Percentiles rank a stretch among this genome's conserved stretches.
phyloP scores from a whole-genome alignment of 2,329 filamentous ascomycete species.

The Chrysosporium queenslandicum region DNA sequence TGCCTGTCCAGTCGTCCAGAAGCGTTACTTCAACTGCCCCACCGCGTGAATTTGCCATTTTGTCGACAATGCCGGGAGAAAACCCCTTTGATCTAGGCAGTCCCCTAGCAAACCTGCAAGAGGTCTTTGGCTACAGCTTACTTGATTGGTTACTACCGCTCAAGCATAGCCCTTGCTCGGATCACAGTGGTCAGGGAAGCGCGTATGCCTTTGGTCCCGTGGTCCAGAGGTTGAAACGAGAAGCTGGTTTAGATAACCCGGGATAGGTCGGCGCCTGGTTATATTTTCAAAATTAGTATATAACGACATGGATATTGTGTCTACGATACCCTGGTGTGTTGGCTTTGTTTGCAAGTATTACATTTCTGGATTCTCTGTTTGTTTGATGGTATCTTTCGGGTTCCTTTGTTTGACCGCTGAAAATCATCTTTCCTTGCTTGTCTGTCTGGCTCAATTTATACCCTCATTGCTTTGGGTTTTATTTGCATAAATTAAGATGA shows the following conservation, averaged over 20 bases:
- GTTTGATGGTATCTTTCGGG: background rate
- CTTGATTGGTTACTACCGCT: slow-evolving; percentile 76
- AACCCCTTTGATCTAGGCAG: slow-evolving; percentile 76
- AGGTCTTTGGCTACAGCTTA: slow-evolving; percentile 63
- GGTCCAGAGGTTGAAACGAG: slow-evolving; percentile 46
- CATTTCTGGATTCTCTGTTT: background rate
- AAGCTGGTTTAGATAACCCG: slow-evolving; percentile 29
- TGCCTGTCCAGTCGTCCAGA: slow-evolving; percentile 15
- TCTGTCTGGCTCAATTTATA: too few relatives aligned
- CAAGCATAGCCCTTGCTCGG: slow-evolving; percentile 60
- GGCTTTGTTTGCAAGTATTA: background rate
- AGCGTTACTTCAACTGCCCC: slow-evolving; percentile 17
- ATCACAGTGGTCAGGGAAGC: slow-evolving; percentile 55
- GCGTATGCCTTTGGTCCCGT: slow-evolving; percentile 59
- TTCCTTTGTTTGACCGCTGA: too few relatives aligned
- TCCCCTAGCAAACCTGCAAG: slow-evolving; percentile 57
- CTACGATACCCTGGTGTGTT: background rate
- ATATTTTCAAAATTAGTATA: background rate
- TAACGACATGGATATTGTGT: background rate
- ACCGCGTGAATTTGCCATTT: slow-evolving; percentile 63
- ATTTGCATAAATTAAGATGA: too few relatives aligned
- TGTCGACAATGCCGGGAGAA: slow-evolving; percentile 61
- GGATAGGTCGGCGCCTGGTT: background rate
- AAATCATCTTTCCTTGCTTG: too few relatives aligned
- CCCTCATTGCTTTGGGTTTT: too few relatives aligned